phyloP scores from a whole-genome alignment of 768 basidiomycete genomes.

The Nidula microcarpa region DNA sequence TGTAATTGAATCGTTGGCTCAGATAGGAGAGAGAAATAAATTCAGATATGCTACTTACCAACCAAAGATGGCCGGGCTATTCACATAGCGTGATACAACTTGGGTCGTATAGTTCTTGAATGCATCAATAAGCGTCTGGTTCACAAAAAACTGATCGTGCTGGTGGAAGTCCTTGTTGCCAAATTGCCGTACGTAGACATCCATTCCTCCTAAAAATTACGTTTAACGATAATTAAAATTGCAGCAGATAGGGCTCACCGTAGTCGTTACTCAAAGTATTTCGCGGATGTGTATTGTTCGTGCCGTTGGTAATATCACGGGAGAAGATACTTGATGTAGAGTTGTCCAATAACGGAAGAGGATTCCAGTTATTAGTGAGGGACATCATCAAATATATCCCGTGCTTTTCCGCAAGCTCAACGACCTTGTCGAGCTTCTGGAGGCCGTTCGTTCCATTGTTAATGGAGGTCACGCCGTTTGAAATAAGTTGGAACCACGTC shows the following conservation, averaged over 20 bases:
- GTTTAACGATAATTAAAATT: conserved; percentile 3
- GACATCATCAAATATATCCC: conserved; percentile 51
- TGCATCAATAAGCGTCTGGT: conserved; percentile 41
- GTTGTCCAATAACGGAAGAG: conserved; percentile 13
- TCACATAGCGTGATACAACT: conserved; percentile 52
- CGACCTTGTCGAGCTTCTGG: conserved; percentile 57
- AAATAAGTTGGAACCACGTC: conserved; percentile 61
- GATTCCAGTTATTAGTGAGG: conserved; percentile 64
- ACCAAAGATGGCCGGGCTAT: conserved; percentile 47
- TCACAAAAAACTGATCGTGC: conserved; percentile 61
- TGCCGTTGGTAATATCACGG: conserved; percentile 22
- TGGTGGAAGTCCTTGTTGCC: conserved; percentile 23
- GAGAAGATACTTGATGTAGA: conserved; percentile 5
- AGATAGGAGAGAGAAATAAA: conserved; percentile 1
- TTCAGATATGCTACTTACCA: conserved; percentile 30
- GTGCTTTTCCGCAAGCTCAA: conserved; percentile 50
- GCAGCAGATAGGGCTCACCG: conserved; percentile 29
- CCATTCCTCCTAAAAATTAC: conserved; percentile 52
- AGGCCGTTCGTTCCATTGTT: conserved; percentile 62
- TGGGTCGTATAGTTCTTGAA: conserved; percentile 58
- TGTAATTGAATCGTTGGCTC: conserved; percentile 13
- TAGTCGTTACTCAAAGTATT: conserved; percentile 62
- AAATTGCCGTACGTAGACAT: conserved; percentile 56
- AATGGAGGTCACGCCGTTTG: conserved; percentile 49
- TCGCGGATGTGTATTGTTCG: conserved; percentile 40